Evolutionary conservation across 75 land plant species (phyloP), one percentile per base, ranked within the genome.

Genomic region (Pinus tabuliformis): DNA sequence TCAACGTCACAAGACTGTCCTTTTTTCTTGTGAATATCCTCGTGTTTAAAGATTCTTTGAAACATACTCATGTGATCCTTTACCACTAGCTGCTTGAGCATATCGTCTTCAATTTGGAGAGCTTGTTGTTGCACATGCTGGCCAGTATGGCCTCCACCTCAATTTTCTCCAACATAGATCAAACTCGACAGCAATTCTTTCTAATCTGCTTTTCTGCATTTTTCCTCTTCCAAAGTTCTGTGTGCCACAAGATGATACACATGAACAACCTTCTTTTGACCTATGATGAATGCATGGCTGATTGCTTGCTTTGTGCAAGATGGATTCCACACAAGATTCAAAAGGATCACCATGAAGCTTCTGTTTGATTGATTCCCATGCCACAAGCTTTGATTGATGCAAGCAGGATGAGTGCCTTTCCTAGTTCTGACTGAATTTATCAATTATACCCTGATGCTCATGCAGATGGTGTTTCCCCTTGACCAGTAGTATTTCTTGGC

Each of bases 261-360:
- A 74, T 90, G 87, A 11, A 96, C 99, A 59, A 85, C 79, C 72
- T 75, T 93, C 77, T 84, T 82, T 82, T 96, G 99, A 11, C 99
- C 99, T 20, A 90, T 87, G 20, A 94, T 79, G 75, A 91, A 96
- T 5, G 96, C 99, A 57, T 96, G 74, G 52, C 92, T 85, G 37
- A 91, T 84, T 1, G 99, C 99, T 73, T 96, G 99, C 84, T 86
- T 90, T 36, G 85, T 80, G 73, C 86, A 86, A 1, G 99, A 82
- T 18, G 96, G 99, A 76, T 96, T 96, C 97, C 99, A 96, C 20
- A 83, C 89, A 11, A 90, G 83, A 68, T 96, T 96, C 52, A 96
- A 33, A 36, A 96, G 60, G 16, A 96, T 85, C 20, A 96, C 92
- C 99, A 75, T 3, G 99, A 96, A 57, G 96, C 99, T 56, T 92